These are phyloP conservation scores for Loxodes magnus DNA, from an alignment of 73 alveolate genomes.

Conservation along the genomic window DNA sequence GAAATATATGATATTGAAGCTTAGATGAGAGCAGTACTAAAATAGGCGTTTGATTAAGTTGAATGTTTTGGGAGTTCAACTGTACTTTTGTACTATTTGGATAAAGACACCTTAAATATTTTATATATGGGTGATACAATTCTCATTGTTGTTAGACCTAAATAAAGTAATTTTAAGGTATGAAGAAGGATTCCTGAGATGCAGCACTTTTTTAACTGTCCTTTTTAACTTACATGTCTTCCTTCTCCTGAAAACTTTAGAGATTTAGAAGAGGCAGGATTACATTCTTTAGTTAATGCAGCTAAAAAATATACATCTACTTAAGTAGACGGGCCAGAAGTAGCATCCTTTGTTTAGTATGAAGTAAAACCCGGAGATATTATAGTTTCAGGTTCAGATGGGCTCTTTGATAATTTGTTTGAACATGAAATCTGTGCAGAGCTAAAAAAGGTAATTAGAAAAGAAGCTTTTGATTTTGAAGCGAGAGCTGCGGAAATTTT, in stretches of 20 bases:
- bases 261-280: slow-evolving; percentile 6
- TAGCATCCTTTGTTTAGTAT: background rate
- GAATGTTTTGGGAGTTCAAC: slow-evolving; percentile 31
- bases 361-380: slow-evolving; percentile 28
- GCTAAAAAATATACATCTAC: slow-evolving; percentile 11
- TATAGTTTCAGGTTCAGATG: slow-evolving; percentile 33
- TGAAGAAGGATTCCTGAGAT: slow-evolving; percentile 26
- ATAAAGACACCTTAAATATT: slow-evolving; percentile 8
- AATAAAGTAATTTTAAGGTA: slow-evolving; percentile 13
- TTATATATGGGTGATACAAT: slow-evolving; percentile 47
- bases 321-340: slow-evolving; percentile 25
- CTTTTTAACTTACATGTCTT: slow-evolving; percentile 29
- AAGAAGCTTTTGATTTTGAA: no score
- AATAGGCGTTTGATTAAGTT: slow-evolving; percentile 12
- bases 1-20: background rate
- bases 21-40: background rate
- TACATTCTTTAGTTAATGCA: slow-evolving; percentile 4
- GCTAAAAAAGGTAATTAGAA: no score
- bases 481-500: no score
- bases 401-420: slow-evolving; percentile 37
- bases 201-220: slow-evolving; percentile 44
- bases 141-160: slow-evolving; percentile 16
- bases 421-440: slow-evolving; percentile 34
- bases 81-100: slow-evolving; percentile 16
- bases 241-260: slow-evolving; percentile 19